Evolutionary conservation across 192 early-diverging fungal species (phyloP), one percentile per base, ranked within the genome.

Genomic region (Phycomyces nitens): DNA sequence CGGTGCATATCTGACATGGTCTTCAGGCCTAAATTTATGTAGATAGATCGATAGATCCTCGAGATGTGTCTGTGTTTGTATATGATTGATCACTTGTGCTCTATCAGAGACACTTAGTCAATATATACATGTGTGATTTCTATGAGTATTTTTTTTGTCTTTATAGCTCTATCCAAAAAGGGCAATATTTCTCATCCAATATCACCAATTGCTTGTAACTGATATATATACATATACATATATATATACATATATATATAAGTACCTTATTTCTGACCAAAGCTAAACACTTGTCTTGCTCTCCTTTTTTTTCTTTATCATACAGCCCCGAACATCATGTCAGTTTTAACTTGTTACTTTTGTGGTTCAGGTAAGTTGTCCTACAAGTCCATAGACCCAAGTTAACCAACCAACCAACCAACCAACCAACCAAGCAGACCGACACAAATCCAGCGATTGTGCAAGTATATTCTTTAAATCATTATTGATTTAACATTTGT

Each of bases 361-460:
- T 58, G 57, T 58, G 57, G 57, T 58, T 58, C 57, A 41, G 34
- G 57, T 58, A 43, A 41, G 39, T 23, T 58, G 1, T 16, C 49
- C 49, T n/a, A n/a, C n/a, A n/a, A n/a, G n/a, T n/a, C n/a, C n/a
- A n/a, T n/a, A n/a, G n/a, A n/a, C n/a, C n/a, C n/a, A n/a, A n/a
- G n/a, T n/a, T n/a, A n/a, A n/a, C n/a, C n/a, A n/a, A n/a, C 10
- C 2, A 20, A 27, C 53, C 15, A 15, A 55, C 16, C 15, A 27
- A 34, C 23, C 23, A 11, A n/a, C 5, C 27, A 27, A 27, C 2
- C 23, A 27, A 34, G 15, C 34, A 58, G 57, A 15, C 21, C 20
- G 20, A 40, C 57, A 58, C 34, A 43, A 12, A 42, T 58, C 57
- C 7, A 58, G 57, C 23, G 57, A 58, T 42, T 58, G 57, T 58